Conservation (phyloP, 805 yeast genomes). For the Pichia sporocuriosa region DNA sequence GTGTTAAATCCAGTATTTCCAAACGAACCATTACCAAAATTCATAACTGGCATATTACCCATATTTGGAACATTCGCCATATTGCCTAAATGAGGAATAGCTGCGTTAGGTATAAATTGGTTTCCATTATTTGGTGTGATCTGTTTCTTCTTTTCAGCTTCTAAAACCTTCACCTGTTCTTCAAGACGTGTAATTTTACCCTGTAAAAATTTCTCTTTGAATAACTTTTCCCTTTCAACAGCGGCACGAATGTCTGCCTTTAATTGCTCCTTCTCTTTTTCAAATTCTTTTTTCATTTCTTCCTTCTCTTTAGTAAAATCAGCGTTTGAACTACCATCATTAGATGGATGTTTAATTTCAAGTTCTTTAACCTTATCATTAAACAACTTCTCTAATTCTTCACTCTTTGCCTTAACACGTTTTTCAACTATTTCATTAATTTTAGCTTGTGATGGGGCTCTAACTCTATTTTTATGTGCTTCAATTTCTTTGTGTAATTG, state of each 20-base stretch:
- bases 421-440: conserved; percentile 32
- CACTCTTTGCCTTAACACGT: conserved; percentile 28
- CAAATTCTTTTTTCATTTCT: conserved; percentile 18
- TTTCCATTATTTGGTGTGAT: too few species aligned
- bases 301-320: conserved; percentile 17
- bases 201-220: conserved; percentile 49
- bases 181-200: conserved; percentile 46
- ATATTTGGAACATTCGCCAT: conserved; percentile 5
- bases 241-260: conserved; percentile 41
- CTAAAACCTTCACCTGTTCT: conserved; percentile 28
- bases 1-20: neutral
- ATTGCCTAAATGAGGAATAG: neutral
- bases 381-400: conserved; percentile 30
- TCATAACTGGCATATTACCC: conserved; percentile 4
- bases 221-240: conserved; percentile 50
- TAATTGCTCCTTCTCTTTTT: conserved; percentile 30
- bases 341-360: conserved; percentile 1
- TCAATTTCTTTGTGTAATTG: conserved; percentile 27
- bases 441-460: conserved; percentile 34
- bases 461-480: conserved; percentile 29
- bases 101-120: neutral
- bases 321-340: conserved; percentile 6
- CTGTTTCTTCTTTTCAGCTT: conserved; percentile 8
- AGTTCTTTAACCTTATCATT: conserved; percentile 16
- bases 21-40: neutral